Base-by-base conservation (phyloP, 768 basidiomycete genomes). In the Trametes villosa region DNA sequence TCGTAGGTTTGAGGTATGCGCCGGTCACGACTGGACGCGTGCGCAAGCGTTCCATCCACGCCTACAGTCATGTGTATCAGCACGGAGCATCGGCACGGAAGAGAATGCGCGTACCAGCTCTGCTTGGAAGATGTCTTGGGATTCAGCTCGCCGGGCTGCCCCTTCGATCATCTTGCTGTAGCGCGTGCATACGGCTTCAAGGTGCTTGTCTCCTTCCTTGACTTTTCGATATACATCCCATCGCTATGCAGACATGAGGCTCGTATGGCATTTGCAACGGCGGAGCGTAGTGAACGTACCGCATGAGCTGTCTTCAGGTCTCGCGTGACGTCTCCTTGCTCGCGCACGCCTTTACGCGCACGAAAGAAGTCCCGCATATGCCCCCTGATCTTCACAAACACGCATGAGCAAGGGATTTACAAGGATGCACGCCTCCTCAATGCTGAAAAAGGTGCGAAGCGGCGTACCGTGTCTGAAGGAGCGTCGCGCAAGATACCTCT, bases 11-110 rank as follows among this genome's bases (percentile, higher is more conserved):
- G n/a, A 93, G 70, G 70, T 84, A 83, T 2, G 79, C 81, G 5
- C 92, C 90, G 8, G 91, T 93, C 59, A 93, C 73, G 33, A 88
- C 86, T 13, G 90, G 87, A 4, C 86, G 83, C 22, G 78, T 81
- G 36, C 76, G 79, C 38, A 89, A 74, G 24, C 77, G 76, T 9
- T 78, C 66, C 58, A 80, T 80, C 78, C 86, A 89, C 53, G 80
- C 82, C 87, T 91, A 60, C 6, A 42, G 61, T 17, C n/a, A 59
- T 15, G 27, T 52, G 49, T 33, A 36, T 34, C 13, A 36, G 17
- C n/a, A 24, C 18, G 9, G 7, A n/a, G 4, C 8, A 20, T 4
- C 8, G 33, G 20, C 31, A 20, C n/a, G 5, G 1, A 24, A 48
- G 42, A 27, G 26, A 29, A n/a, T n/a, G n/a, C 2, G 73, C 83